These are phyloP conservation scores for Colletotrichum melonis DNA, from an alignment of 2,329 filamentous ascomycete genomes.

Conservation along the genomic window DNA sequence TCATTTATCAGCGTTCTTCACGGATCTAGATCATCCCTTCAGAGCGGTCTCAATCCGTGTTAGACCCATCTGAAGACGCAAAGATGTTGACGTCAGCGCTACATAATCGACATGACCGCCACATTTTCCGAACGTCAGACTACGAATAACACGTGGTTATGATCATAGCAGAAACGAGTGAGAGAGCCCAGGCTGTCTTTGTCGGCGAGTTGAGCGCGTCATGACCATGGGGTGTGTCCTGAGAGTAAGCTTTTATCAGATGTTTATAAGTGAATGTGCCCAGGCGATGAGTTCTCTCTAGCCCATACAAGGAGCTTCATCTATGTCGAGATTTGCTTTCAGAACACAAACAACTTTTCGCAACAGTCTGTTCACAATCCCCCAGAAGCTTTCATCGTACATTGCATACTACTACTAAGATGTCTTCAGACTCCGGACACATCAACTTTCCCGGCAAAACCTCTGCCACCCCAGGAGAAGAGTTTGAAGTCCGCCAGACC, in stretches of 20 bases:
- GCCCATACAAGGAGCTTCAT: too few species aligned
- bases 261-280: too few species aligned
- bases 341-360: too few species aligned
- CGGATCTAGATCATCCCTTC: too few species aligned
- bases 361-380: not conserved
- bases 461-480: constrained; percentile 55
- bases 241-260: too few species aligned
- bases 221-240: not conserved
- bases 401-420: not conserved
- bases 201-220: constrained; percentile 15
- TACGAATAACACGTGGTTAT: not conserved
- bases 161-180: too few species aligned
- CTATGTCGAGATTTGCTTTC: too few species aligned
- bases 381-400: too few species aligned
- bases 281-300: too few species aligned
- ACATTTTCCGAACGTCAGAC: not conserved
- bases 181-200: not conserved
- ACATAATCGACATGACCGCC: not conserved
- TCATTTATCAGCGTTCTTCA: too few species aligned
- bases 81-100: constrained; percentile 17
- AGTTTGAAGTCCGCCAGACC: constrained; percentile 65
- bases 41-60: too few species aligned
- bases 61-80: not conserved
- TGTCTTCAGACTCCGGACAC: not conserved
- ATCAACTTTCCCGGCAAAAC: constrained; percentile 22